Percentiles rank a stretch among this genome's conserved stretches.
Evolutionary conservation across 1,139 yeast species (phyloP).

Genomic region (Debaryomycetaceae sp.): DNA sequence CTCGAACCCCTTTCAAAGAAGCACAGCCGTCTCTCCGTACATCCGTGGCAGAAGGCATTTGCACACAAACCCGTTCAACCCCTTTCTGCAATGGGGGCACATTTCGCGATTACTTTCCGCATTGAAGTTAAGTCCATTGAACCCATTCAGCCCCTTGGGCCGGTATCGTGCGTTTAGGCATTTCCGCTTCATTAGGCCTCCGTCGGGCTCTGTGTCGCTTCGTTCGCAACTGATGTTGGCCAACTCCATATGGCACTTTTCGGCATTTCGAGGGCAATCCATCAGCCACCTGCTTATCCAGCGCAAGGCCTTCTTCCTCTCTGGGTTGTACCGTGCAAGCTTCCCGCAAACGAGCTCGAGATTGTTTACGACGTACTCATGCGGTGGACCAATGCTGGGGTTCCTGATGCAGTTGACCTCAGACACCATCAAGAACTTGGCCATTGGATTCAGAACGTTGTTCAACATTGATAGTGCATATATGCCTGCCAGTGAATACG

Average conservation of each 20-base stretch:
- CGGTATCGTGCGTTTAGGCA: constrained; percentile 4
- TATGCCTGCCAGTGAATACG: constrained; percentile 6
- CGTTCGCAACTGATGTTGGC: constrained; percentile 4
- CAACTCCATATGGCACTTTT: constrained; percentile 7
- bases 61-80: constrained; percentile 10
- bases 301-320: constrained; percentile 5
- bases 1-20: constrained; percentile 7
- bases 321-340: constrained; percentile 6
- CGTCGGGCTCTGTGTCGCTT: constrained; percentile 1
- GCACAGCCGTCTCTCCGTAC: background rate
- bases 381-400: constrained; percentile 10
- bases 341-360: constrained; percentile 7
- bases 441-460: constrained; percentile 27
- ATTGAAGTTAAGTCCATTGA: constrained; percentile 6
- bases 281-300: constrained; percentile 1
- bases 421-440: constrained; percentile 34
- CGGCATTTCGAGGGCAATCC: constrained; percentile 6
- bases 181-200: constrained; percentile 1
- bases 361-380: constrained; percentile 8
- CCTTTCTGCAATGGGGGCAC: constrained; percentile 5
- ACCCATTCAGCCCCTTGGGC: constrained; percentile 9
- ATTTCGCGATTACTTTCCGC: constrained; percentile 4
- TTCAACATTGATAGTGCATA: constrained; percentile 20
- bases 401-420: constrained; percentile 15
- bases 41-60: constrained; percentile 3